These are phyloP conservation scores for Trifolium subterraneum DNA, from an alignment of 306 rosid genomes.

Conservation along the genomic window DNA sequence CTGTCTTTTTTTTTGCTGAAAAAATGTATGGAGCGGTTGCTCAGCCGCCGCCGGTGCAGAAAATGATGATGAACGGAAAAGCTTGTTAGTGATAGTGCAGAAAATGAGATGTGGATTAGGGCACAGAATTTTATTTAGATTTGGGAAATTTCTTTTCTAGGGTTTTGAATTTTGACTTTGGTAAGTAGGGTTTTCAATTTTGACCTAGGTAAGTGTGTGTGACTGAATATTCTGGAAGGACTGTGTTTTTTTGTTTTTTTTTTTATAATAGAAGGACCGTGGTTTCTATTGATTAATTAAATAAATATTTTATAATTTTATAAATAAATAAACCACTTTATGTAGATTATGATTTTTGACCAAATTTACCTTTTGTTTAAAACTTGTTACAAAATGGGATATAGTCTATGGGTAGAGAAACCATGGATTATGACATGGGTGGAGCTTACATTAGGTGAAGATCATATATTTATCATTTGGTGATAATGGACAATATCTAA, in stretches of 20 bases:
- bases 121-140: constrained; percentile 52
- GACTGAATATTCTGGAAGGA: constrained; percentile 40
- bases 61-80: constrained; percentile 34
- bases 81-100: constrained; percentile 41
- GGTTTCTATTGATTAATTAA: too few relatives aligned
- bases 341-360: too few relatives aligned
- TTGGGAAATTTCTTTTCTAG: constrained; percentile 51
- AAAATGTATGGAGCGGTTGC: constrained; percentile 7
- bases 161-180: constrained; percentile 47
- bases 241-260: not conserved
- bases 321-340: too few relatives aligned
- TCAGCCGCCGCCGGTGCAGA: constrained; percentile 49
- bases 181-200: constrained; percentile 44
- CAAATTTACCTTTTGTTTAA: too few relatives aligned
- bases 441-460: too few relatives aligned
- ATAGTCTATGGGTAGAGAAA: too few relatives aligned
- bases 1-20: not conserved
- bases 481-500: too few relatives aligned
- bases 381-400: too few relatives aligned
- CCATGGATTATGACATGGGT: too few relatives aligned
- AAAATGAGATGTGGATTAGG: constrained; percentile 41
- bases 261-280: too few relatives aligned
- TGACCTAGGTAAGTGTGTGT: constrained; percentile 21
- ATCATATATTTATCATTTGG: too few relatives aligned
- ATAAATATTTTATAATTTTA: too few relatives aligned